phyloP scores from a whole-genome alignment of 2,329 filamentous ascomycete genomes.

The Ilyonectria mors-panacis region DNA sequence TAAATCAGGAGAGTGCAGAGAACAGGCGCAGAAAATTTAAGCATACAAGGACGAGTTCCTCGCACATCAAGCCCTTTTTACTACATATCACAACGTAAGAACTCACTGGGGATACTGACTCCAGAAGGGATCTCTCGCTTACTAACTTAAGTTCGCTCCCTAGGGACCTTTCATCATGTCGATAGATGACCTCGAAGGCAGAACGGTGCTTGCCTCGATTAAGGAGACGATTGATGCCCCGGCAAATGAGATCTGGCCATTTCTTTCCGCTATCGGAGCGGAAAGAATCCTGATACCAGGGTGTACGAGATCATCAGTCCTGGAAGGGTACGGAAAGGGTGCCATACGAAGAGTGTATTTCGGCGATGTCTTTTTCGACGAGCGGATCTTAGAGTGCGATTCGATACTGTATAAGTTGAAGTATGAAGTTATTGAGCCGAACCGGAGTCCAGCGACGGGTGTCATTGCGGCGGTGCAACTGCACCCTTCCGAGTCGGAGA shows the following conservation, averaged over 20 bases:
- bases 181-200: neutral
- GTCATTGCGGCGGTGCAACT: neutral
- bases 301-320: neutral
- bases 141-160: no score
- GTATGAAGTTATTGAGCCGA: neutral
- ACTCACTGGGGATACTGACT: no score
- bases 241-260: neutral
- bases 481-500: no score
- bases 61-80: no score
- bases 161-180: no score
- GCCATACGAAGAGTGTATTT: neutral
- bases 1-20: no score
- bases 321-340: neutral
- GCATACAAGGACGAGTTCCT: no score
- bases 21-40: no score
- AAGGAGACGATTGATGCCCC: neutral
- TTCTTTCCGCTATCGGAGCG: slow-evolving; percentile 2
- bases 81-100: no score
- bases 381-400: neutral
- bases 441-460: neutral
- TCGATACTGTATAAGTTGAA: neutral
- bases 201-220: neutral
- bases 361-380: neutral
- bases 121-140: no score
- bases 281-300: neutral